These are phyloP conservation scores for Polytrichum commune DNA, from an alignment of 225 moss, liverwort and hornwort species.

Conservation along the genomic window DNA sequence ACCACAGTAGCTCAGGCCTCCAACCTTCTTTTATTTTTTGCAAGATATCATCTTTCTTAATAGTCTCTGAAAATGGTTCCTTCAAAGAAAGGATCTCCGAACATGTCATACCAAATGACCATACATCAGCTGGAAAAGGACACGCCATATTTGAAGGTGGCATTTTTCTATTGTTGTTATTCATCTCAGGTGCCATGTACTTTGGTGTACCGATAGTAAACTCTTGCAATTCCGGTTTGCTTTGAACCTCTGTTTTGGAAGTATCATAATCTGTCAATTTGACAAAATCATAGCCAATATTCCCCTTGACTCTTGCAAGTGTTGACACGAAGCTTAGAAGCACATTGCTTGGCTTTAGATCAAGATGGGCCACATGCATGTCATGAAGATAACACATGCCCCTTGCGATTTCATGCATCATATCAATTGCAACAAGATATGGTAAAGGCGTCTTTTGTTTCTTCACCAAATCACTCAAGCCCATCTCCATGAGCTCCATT, in stretches of 20 bases:
- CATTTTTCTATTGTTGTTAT: too few relatives aligned
- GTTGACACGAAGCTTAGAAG: not conserved
- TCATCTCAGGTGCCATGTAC: conserved; percentile 3
- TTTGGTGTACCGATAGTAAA: not conserved
- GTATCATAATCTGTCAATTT: not conserved
- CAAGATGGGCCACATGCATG: not conserved
- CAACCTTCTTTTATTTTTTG: not conserved
- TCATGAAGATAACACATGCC: conserved; percentile 8
- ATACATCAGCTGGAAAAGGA: not conserved
- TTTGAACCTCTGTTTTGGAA: not conserved
- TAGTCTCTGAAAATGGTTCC: not conserved
- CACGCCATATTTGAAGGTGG: not conserved
- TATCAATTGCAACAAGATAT: not conserved
- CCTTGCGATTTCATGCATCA: not conserved
- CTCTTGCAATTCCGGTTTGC: not conserved
- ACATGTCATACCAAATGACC: not conserved
- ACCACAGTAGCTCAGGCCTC: not conserved
- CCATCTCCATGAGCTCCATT: not conserved
- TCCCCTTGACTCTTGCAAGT: not conserved
- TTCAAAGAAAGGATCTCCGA: not conserved
- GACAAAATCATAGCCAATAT: not conserved
- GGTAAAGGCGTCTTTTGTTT: not conserved
- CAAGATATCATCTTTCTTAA: not conserved
- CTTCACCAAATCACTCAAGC: not conserved
- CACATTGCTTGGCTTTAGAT: conserved; percentile 9